Percentiles rank a stretch among this genome's conserved stretches.
Conservation (phyloP, 768 basidiomycete genomes). For the Postia placenta region DNA sequence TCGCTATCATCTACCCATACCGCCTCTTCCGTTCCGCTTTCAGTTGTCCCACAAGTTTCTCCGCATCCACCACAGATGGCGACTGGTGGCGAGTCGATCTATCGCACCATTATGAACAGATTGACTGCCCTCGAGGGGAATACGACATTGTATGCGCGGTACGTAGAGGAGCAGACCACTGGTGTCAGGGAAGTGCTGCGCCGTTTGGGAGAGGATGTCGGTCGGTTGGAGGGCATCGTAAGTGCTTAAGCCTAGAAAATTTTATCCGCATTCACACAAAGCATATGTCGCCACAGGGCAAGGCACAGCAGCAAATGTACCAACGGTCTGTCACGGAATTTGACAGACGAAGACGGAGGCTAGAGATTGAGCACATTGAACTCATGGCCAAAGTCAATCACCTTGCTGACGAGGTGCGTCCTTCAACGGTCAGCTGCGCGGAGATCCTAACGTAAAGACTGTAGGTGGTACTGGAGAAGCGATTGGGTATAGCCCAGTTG, state of each 20-base stretch:
- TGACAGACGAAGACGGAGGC: slow-evolving; percentile 56
- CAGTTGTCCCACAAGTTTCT: neutral
- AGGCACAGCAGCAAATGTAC: slow-evolving; percentile 61
- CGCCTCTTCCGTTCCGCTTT: slow-evolving; percentile 1
- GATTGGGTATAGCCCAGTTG: slow-evolving; percentile 83
- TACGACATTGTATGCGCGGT: slow-evolving; percentile 75
- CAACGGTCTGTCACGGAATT: slow-evolving; percentile 61
- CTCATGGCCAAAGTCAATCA: slow-evolving; percentile 66
- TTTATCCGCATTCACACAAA: neutral
- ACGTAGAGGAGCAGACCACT: slow-evolving; percentile 85
- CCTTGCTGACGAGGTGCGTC: slow-evolving; percentile 72
- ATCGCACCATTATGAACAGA: slow-evolving; percentile 93
- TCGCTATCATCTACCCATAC: slow-evolving; percentile 8
- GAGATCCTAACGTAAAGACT: neutral
- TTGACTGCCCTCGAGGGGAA: slow-evolving; percentile 81
- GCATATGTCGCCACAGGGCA: slow-evolving; percentile 39
- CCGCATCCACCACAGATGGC: slow-evolving; percentile 2
- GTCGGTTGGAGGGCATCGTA: slow-evolving; percentile 69
- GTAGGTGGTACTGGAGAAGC: slow-evolving; percentile 83
- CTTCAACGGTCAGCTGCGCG: neutral
- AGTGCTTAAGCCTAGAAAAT: slow-evolving; percentile 29
- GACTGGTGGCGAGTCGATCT: slow-evolving; percentile 81
- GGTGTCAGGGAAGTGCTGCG: slow-evolving; percentile 70
- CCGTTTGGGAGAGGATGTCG: slow-evolving; percentile 72
- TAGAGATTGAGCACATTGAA: slow-evolving; percentile 68